Conservation (phyloP, 2,329 filamentous ascomycete genomes). For the Diaporthe sp. region DNA sequence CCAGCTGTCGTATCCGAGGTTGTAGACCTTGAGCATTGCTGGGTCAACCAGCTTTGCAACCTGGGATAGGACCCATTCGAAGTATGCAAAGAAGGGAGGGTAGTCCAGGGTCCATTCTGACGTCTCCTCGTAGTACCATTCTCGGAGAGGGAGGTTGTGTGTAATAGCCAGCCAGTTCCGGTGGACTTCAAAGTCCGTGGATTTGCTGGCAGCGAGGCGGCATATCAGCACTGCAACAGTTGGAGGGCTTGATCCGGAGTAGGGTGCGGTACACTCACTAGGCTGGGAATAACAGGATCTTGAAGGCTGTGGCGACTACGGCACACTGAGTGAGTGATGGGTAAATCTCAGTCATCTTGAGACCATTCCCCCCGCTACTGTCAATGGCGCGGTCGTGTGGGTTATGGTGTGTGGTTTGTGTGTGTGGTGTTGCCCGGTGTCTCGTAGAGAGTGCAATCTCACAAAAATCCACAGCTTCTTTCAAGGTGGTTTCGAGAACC, state of each 20-base stretch:
- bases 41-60: slow-evolving; percentile 82
- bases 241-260: background rate
- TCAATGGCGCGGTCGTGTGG: background rate
- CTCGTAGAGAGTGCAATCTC: slow-evolving; percentile 8
- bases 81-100: slow-evolving; percentile 96
- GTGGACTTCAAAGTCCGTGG: slow-evolving; percentile 98
- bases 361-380: slow-evolving; percentile 4
- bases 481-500: slow-evolving; percentile 33
- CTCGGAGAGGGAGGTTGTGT: slow-evolving; percentile 83
- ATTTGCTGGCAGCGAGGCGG: slow-evolving; percentile 75
- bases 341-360: slow-evolving; percentile 80
- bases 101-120: slow-evolving; percentile 99
- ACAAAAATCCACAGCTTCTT: slow-evolving; percentile 14
- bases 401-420: background rate
- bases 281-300: slow-evolving; percentile 91
- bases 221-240: slow-evolving; percentile 37
- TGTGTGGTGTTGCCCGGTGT: background rate
- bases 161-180: slow-evolving; percentile 99
- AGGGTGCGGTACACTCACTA: slow-evolving; percentile 76
- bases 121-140: slow-evolving; percentile 98
- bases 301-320: slow-evolving; percentile 87
- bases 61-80: slow-evolving; percentile 93
- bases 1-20: slow-evolving; percentile 90
- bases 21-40: slow-evolving; percentile 83
- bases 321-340: slow-evolving; percentile 92